Percentiles rank a stretch among this genome's conserved stretches.
Evolutionary conservation across 2,329 filamentous ascomycete species (phyloP).

Genomic region (Aspergillus fumigatiaffinis): DNA sequence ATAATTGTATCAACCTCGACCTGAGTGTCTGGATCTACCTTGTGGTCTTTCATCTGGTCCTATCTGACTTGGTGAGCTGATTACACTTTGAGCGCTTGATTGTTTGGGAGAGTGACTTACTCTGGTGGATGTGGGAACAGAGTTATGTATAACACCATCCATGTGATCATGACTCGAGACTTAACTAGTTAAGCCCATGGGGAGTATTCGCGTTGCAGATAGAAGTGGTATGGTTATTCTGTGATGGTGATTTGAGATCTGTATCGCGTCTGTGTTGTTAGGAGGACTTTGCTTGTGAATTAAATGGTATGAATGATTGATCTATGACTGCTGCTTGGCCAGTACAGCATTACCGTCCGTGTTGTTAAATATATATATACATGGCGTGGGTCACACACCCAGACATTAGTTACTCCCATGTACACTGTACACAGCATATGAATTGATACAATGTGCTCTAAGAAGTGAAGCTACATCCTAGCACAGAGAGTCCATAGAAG

Average conservation of each 20-base stretch:
- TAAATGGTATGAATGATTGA: background rate
- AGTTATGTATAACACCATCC: background rate
- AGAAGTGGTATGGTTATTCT: background rate
- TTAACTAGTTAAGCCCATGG: background rate
- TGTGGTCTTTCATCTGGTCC: constrained; percentile 16
- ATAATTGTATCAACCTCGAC: constrained; percentile 53
- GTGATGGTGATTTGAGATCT: too few species aligned
- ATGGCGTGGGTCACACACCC: too few species aligned
- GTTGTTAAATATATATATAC: too few species aligned
- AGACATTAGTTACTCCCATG: too few species aligned
- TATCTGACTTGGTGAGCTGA: background rate
- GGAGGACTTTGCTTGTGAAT: background rate
- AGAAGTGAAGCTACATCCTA: too few species aligned
- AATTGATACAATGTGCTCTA: too few species aligned
- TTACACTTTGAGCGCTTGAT: background rate
- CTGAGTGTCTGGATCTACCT: constrained; percentile 31
- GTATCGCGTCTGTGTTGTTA: too few species aligned
- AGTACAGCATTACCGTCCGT: background rate
- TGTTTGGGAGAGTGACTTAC: background rate
- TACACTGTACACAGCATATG: too few species aligned
- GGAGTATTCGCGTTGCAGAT: background rate
- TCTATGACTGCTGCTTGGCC: background rate
- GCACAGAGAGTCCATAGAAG: background rate
- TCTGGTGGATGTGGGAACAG: background rate
- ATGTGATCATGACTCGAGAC: background rate